Conservation (phyloP, 768 basidiomycete species). For the Kwoniella botswanensis region DNA sequence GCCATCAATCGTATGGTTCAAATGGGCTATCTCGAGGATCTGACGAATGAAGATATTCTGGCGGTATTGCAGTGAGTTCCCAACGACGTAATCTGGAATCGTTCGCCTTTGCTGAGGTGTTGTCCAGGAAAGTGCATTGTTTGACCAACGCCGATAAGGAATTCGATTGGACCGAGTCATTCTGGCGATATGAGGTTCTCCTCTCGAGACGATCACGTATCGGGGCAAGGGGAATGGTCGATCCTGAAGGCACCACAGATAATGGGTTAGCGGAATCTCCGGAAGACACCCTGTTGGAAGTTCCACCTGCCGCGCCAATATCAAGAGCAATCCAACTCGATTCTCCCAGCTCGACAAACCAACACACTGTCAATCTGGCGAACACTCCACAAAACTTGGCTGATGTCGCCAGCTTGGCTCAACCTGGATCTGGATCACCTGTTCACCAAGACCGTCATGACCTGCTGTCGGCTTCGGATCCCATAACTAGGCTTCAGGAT, state of each 20-base stretch:
- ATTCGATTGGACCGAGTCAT: slow-evolving; percentile 25
- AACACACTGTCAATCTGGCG: not conserved
- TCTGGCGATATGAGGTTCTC: slow-evolving; percentile 24
- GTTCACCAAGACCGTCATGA: not conserved
- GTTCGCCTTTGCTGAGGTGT: not conserved
- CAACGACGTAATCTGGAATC: no score
- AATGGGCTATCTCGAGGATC: slow-evolving; percentile 20
- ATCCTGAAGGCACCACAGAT: no score
- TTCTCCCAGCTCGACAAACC: not conserved
- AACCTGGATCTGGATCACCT: not conserved
- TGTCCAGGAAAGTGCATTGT: slow-evolving; percentile 16
- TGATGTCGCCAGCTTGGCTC: not conserved
- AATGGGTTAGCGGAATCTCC: not conserved
- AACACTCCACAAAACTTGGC: not conserved
- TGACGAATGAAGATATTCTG: slow-evolving; percentile 20
- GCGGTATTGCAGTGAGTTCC: slow-evolving; percentile 17
- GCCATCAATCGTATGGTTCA: slow-evolving; percentile 25
- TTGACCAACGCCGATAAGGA: slow-evolving; percentile 14
- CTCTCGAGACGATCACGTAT: slow-evolving; percentile 12
- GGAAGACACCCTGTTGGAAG: slow-evolving; percentile 15
- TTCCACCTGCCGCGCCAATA: not conserved
- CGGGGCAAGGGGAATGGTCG: not conserved
- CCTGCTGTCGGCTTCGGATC: not conserved
- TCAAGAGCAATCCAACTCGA: not conserved
- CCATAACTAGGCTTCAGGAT: slow-evolving; percentile 4